Evolutionary conservation across 257 asterid species (phyloP).

Genomic region (Marsdenia floribunda): DNA sequence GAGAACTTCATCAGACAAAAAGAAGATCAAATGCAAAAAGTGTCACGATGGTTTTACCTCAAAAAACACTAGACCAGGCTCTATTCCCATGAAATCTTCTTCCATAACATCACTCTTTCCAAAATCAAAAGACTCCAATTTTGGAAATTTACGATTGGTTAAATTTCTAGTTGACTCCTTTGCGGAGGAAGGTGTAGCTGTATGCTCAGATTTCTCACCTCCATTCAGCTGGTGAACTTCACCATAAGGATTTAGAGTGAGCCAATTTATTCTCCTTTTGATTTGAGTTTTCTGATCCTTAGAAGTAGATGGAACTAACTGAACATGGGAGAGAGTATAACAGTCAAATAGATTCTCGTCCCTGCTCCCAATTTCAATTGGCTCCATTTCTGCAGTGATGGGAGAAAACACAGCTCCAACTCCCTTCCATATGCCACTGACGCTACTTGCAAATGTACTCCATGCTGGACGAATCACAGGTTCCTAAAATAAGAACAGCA

Average conservation of each 20-base stretch:
- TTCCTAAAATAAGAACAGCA: slow-evolving; percentile 49
- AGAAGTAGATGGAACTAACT: slow-evolving; percentile 47
- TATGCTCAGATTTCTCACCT: slow-evolving; percentile 26
- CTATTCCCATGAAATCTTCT: slow-evolving; percentile 92
- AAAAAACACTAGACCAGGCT: slow-evolving; percentile 93
- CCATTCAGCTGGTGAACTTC: slow-evolving; percentile 44
- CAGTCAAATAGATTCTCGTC: slow-evolving; percentile 81
- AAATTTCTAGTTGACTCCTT: slow-evolving; percentile 27
- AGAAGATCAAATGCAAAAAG: slow-evolving; percentile 1
- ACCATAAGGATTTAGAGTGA: slow-evolving; percentile 78
- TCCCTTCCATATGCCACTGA: slow-evolving; percentile 98
- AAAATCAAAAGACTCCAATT: slow-evolving; percentile 73
- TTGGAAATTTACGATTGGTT: slow-evolving; percentile 43
- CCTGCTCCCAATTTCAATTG: slow-evolving; percentile 70
- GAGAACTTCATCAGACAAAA: background rate
- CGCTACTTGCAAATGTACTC: slow-evolving; percentile 88
- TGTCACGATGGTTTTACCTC: slow-evolving; percentile 50
- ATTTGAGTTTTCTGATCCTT: slow-evolving; percentile 51
- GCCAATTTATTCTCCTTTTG: slow-evolving; percentile 75
- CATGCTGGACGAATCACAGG: slow-evolving; percentile 89
- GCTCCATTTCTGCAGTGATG: slow-evolving; percentile 95
- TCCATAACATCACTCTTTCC: slow-evolving; percentile 85
- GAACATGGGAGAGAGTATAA: slow-evolving; percentile 59
- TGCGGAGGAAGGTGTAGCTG: slow-evolving; percentile 20
- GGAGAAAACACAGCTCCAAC: slow-evolving; percentile 98